These are phyloP conservation scores for Beauveria asiatica DNA, from an alignment of 2,329 filamentous ascomycete genomes.

Conservation along the genomic window DNA sequence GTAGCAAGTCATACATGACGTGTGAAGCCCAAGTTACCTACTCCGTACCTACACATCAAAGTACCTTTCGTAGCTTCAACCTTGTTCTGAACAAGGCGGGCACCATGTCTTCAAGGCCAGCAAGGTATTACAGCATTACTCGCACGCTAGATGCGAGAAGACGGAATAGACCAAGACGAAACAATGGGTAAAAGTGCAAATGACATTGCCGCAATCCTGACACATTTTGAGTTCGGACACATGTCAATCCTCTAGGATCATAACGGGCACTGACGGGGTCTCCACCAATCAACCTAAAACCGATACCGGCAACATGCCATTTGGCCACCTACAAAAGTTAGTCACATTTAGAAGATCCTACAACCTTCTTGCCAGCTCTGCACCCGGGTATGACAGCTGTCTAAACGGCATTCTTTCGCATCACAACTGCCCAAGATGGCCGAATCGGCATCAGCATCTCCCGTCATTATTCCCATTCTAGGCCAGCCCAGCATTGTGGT, in stretches of 20 bases:
- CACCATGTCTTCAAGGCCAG: no score
- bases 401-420: neutral
- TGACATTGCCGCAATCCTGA: no score
- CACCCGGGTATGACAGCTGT: slow-evolving; percentile 1
- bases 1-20: neutral
- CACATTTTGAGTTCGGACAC: neutral
- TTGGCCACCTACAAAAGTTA: neutral
- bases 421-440: slow-evolving; percentile 5
- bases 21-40: no score
- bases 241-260: neutral
- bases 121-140: no score
- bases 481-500: slow-evolving; percentile 86
- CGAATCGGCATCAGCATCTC: slow-evolving; percentile 23
- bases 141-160: no score
- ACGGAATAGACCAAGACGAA: neutral
- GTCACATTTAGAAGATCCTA: neutral
- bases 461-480: slow-evolving; percentile 66
- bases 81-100: no score
- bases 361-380: neutral
- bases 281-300: slow-evolving; percentile 1
- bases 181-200: neutral
- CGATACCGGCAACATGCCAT: slow-evolving; percentile 1
- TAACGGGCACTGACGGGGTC: neutral
- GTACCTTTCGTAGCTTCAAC: neutral
- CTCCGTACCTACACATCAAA: no score